Evolutionary conservation across 2,329 filamentous ascomycete species (phyloP).

Genomic region (Alternaria angustiovoidea): DNA sequence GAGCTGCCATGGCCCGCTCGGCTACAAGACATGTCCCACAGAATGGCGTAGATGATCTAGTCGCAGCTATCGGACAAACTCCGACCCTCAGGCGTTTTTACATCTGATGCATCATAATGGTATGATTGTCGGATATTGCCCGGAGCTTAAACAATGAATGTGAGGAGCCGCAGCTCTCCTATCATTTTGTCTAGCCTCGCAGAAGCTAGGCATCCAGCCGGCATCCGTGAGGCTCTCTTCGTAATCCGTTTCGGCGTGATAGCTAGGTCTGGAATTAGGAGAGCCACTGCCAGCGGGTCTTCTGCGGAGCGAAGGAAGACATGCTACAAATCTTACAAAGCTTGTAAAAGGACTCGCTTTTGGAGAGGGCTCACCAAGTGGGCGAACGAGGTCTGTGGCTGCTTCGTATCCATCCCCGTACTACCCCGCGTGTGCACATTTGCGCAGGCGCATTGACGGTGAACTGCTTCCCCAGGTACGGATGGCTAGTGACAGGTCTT

Average conservation of each 20-base stretch:
- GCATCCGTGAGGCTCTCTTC: constrained; percentile 34
- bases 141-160: not conserved
- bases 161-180: constrained; percentile 14
- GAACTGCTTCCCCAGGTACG: constrained; percentile 29
- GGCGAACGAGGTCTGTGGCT: constrained; percentile 8
- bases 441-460: constrained; percentile 20
- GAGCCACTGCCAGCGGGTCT: not conserved
- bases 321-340: not conserved
- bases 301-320: constrained; percentile 6
- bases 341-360: not conserved
- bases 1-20: constrained; percentile 21
- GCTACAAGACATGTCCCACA: constrained; percentile 15
- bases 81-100: constrained; percentile 10
- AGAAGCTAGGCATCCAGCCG: constrained; percentile 20
- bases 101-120: constrained; percentile 2
- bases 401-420: constrained; percentile 24
- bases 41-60: constrained; percentile 5
- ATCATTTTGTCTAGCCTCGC: constrained; percentile 14
- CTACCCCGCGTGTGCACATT: constrained; percentile 29
- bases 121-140: not conserved
- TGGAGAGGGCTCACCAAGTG: constrained; percentile 2
- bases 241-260: not conserved
- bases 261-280: constrained; percentile 12
- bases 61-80: constrained; percentile 6
- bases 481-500: constrained; percentile 19